Conservation (phyloP, 345 rosid genomes). For the Eucalyptus marginata region DNA sequence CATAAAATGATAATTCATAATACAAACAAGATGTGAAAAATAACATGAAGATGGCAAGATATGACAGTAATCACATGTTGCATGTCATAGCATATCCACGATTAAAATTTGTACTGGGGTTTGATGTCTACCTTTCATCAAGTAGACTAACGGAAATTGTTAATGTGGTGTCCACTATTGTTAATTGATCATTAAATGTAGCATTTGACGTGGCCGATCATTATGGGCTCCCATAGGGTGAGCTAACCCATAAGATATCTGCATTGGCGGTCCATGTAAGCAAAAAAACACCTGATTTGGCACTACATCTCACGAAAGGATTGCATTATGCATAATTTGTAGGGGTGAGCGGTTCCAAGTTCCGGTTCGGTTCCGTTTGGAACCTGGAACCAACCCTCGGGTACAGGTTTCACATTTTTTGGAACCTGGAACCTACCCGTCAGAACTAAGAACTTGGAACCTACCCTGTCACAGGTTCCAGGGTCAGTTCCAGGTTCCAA, state of each 20-base stretch:
- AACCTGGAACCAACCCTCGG: no score
- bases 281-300: background rate
- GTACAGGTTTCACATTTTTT: no score
- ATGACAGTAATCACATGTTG: background rate
- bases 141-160: background rate
- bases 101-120: background rate
- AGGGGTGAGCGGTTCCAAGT: no score
- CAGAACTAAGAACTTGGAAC: no score
- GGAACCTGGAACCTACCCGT: no score
- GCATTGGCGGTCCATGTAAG: background rate
- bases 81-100: background rate
- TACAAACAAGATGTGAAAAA: background rate
- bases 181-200: background rate
- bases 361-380: no score
- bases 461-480: no score
- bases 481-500: no score
- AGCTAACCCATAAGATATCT: background rate
- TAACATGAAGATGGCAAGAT: background rate
- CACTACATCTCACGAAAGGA: background rate
- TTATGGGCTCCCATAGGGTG: background rate
- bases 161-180: background rate
- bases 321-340: background rate
- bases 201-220: background rate
- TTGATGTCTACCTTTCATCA: background rate
- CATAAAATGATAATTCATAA: background rate